A percentile compares a stretch with the other conserved stretches of the same genome.
phyloP scores from a whole-genome alignment of 345 rosid genomes.

The Clausena lansium region DNA sequence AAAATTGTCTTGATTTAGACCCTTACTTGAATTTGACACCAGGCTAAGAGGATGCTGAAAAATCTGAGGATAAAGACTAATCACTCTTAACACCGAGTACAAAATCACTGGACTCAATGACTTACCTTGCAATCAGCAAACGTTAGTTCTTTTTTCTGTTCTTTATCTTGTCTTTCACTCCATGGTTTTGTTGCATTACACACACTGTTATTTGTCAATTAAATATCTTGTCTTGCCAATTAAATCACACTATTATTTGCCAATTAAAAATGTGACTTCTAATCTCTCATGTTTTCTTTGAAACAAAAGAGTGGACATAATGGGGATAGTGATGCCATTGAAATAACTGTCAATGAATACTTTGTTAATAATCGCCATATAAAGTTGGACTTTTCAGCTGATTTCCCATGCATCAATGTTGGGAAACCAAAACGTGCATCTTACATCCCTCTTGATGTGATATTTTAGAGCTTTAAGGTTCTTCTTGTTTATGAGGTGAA shows the following conservation, averaged over 20 bases:
- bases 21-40: slow-evolving; percentile 3
- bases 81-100: slow-evolving; percentile 21
- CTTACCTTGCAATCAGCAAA: slow-evolving; percentile 20
- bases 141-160: neutral
- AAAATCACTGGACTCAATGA: slow-evolving; percentile 24
- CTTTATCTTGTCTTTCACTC: neutral
- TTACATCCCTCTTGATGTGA: slow-evolving; percentile 56
- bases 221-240: too few species aligned
- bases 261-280: neutral
- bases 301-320: slow-evolving; percentile 6
- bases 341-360: slow-evolving; percentile 12
- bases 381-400: slow-evolving; percentile 19
- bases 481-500: neutral
- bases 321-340: neutral
- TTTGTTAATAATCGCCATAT: slow-evolving; percentile 8
- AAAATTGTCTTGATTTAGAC: neutral
- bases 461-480: neutral
- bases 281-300: neutral
- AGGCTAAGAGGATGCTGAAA: slow-evolving; percentile 32
- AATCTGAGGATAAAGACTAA: slow-evolving; percentile 26
- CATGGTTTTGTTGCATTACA: neutral
- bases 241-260: neutral
- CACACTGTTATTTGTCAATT: neutral
- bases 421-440: slow-evolving; percentile 79
- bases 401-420: slow-evolving; percentile 68